Base-by-base conservation (phyloP, 106 monocot genomes). In the Dactylorhiza incarnata region DNA sequence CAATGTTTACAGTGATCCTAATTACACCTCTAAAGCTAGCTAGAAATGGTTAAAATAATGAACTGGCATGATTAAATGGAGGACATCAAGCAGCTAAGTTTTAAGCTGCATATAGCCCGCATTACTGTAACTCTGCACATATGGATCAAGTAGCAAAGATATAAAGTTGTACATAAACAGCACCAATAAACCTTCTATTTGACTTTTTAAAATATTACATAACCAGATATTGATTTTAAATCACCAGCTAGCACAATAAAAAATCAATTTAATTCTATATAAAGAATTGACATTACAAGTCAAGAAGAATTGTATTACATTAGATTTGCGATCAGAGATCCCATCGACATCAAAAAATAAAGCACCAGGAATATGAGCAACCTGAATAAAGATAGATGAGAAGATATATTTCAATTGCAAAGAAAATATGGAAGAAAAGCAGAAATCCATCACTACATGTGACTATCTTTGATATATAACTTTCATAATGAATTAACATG, bases 291-390 rank as follows among this genome's bases (percentile, higher is more conserved):
- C 1, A 61, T n/a, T 15, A 67, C 29, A 67, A 67, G 7, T 22
- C 26, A 24, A 67, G 26, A 29, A 67, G 14, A 24, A 10, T 75
- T 16, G 43, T 72, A 91, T 91, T 79, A 97, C 97, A 82, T 85
- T 83, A 26, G 87, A 89, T 71, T 77, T 86, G 74, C 79, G 84
- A 75, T 97, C 91, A 49, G 94, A 91, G 83, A 97, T 94, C 48
- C 93, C 94, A 84, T 97, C 93, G 74, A 97, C 87, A 81, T 97
- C 97, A 71, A 97, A 97, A 80, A 91, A 97, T 74, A 97, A 69
- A 9, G 97, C 91, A 74, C 97, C 94, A 63, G 91, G 97, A 79
- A 97, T 94, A 69, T 97, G 97, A 67, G 97, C 97, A 65, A 94
- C 87, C 97, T 97, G 83, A 73, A 61, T 48, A 67, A 48, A 61